Percentiles rank a stretch among this genome's conserved stretches.
Evolutionary conservation across 768 basidiomycete genomes (phyloP).

Genomic region (Pseudohyphozyma bogoriensis): DNA sequence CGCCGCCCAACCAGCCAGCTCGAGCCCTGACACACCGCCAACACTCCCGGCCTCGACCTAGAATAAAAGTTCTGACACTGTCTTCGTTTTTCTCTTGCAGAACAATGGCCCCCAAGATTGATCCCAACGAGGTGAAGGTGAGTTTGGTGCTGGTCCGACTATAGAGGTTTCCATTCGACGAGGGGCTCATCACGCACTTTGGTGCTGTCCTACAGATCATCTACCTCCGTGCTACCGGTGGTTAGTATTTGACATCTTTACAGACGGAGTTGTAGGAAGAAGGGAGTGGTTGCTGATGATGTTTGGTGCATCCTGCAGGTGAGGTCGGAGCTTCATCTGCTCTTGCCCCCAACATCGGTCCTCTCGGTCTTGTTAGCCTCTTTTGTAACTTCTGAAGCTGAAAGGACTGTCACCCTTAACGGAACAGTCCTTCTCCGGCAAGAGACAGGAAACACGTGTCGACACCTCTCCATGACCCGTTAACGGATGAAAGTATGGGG

Average conservation of each 20-base stretch:
- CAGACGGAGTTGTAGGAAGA: not conserved
- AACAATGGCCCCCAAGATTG: constrained; percentile 43
- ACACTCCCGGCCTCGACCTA: too few species aligned
- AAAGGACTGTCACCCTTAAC: too few species aligned
- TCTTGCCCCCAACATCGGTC: constrained; percentile 98
- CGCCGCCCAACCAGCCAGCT: too few species aligned
- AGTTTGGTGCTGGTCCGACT: constrained; percentile 10
- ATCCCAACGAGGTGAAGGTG: constrained; percentile 87
- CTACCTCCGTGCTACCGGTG: constrained; percentile 95
- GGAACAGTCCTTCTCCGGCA: too few species aligned
- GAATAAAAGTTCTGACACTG: too few species aligned
- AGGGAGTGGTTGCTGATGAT: not conserved
- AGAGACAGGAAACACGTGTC: too few species aligned
- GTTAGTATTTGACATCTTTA: constrained; percentile 67
- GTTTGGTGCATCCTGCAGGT: constrained; percentile 24
- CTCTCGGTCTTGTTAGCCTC: constrained; percentile 83
- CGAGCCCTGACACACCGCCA: too few species aligned
- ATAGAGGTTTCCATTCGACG: not conserved
- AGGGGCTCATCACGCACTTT: not conserved
- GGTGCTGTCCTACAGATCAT: constrained; percentile 53
- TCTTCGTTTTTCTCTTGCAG: too few species aligned
- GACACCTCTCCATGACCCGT: too few species aligned
- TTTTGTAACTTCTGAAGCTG: not conserved
- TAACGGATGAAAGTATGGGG: too few species aligned
- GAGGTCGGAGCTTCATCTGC: constrained; percentile 98